These are phyloP conservation scores for Penicillium sp. DNA, from an alignment of 2,329 filamentous ascomycete species.

Conservation along the genomic window DNA sequence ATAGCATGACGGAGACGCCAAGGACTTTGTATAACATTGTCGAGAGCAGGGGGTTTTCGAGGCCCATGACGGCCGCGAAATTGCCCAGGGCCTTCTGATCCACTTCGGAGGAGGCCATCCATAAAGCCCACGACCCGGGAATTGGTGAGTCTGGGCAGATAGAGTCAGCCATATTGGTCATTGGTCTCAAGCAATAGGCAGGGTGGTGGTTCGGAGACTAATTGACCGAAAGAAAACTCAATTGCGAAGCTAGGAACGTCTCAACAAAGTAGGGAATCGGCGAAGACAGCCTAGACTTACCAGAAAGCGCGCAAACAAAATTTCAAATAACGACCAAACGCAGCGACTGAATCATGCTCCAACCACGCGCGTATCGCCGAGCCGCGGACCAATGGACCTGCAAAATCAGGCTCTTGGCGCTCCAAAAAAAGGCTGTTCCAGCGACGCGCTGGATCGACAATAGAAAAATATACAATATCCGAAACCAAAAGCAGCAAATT, in stretches of 20 bases:
- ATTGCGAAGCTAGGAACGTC: neutral
- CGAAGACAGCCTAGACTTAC: constrained; percentile 26
- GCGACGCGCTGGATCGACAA: neutral
- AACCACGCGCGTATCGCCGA: constrained; percentile 22
- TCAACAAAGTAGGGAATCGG: constrained; percentile 2
- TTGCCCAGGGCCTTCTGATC: constrained; percentile 95
- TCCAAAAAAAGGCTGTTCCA: neutral
- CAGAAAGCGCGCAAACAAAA: constrained; percentile 29
- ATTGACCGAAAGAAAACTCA: neutral
- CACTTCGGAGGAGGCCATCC: constrained; percentile 94
- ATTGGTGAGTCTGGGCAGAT: constrained; percentile 28
- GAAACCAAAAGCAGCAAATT: neutral
- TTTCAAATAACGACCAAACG: constrained; percentile 24
- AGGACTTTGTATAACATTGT: constrained; percentile 83
- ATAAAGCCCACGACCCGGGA: constrained; percentile 36
- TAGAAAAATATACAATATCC: neutral
- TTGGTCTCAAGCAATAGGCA: neutral
- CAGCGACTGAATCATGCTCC: constrained; percentile 29
- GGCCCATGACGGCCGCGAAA: constrained; percentile 75
- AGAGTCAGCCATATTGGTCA: constrained; percentile 27
- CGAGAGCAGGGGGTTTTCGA: constrained; percentile 72
- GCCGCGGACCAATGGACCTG: constrained; percentile 6
- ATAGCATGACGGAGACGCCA: constrained; percentile 83
- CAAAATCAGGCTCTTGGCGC: neutral
- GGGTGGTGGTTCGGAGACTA: neutral